These are phyloP conservation scores for Biscogniauxia mediterranea DNA, from an alignment of 2,329 filamentous ascomycete species.

Conservation along the genomic window DNA sequence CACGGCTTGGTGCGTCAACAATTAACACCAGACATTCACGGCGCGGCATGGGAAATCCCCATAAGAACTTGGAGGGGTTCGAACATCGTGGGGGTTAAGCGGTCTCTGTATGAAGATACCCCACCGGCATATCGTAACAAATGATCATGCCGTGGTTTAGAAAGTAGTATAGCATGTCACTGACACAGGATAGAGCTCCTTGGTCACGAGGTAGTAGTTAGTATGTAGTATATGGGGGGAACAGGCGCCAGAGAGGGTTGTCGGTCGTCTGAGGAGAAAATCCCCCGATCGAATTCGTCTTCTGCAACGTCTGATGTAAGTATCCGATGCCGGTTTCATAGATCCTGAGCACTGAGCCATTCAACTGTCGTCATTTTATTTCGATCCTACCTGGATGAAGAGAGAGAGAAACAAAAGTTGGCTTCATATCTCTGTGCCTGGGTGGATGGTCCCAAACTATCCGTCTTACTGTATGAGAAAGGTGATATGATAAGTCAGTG, in stretches of 20 bases:
- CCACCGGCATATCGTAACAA: background rate
- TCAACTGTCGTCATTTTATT: too few relatives aligned
- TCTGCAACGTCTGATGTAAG: background rate
- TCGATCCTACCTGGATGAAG: too few relatives aligned
- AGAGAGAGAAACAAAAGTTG: too few relatives aligned
- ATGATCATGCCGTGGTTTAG: background rate
- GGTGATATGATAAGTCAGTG: background rate
- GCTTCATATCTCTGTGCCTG: background rate
- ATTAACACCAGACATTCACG: background rate
- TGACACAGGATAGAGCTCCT: background rate
- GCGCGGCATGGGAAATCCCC: background rate
- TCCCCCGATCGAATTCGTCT: background rate
- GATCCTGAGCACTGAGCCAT: too few relatives aligned
- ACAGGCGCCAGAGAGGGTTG: background rate
- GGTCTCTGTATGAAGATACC: background rate
- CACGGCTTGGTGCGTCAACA: background rate
- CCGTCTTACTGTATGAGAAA: background rate
- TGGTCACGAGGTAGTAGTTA: background rate
- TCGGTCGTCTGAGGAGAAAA: background rate
- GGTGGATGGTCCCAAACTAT: background rate
- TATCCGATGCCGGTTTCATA: background rate
- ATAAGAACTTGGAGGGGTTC: background rate
- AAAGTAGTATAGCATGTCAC: background rate
- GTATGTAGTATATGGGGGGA: background rate
- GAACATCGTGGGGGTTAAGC: background rate